phyloP scores from a whole-genome alignment of 2,329 filamentous ascomycete genomes.

The Pseudogymnoascus verrucosus region DNA sequence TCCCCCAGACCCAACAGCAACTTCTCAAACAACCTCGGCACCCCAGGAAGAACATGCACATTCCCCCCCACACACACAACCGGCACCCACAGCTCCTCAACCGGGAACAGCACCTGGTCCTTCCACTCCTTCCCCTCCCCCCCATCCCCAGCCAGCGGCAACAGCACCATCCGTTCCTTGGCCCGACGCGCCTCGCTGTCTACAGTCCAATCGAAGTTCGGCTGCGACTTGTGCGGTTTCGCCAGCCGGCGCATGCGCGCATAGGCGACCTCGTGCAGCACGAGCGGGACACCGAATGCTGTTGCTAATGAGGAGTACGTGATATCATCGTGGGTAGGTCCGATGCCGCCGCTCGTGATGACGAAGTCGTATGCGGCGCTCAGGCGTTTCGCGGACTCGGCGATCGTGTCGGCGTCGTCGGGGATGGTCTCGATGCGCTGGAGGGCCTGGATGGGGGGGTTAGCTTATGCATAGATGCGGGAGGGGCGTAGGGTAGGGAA shows the following conservation, averaged over 20 bases:
- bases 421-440: slow-evolving; percentile 89
- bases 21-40: slow-evolving; percentile 72
- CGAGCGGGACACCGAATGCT: slow-evolving; percentile 70
- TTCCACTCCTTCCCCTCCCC: slow-evolving; percentile 47
- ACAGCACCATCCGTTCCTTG: slow-evolving; percentile 81
- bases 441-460: slow-evolving; percentile 43
- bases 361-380: slow-evolving; percentile 87
- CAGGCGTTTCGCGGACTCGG: slow-evolving; percentile 82
- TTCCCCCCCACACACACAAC: slow-evolving; percentile 86
- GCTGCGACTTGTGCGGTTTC: slow-evolving; percentile 63
- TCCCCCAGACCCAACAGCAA: slow-evolving; percentile 73
- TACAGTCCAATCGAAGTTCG: slow-evolving; percentile 74
- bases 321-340: slow-evolving; percentile 96
- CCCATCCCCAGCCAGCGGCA: slow-evolving; percentile 57
- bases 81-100: slow-evolving; percentile 83
- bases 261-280: slow-evolving; percentile 69
- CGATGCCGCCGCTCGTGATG: slow-evolving; percentile 90
- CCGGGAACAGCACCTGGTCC: slow-evolving; percentile 70
- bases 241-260: slow-evolving; percentile 77
- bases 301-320: slow-evolving; percentile 92
- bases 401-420: slow-evolving; percentile 84
- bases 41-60: slow-evolving; percentile 83
- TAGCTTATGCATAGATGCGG: slow-evolving; percentile 53
- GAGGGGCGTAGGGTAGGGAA: slow-evolving; percentile 35
- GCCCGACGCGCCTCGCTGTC: slow-evolving; percentile 72